Evolutionary conservation across 306 rosid genomes (phyloP).

Genomic region (Sechiopsis laciniata): DNA sequence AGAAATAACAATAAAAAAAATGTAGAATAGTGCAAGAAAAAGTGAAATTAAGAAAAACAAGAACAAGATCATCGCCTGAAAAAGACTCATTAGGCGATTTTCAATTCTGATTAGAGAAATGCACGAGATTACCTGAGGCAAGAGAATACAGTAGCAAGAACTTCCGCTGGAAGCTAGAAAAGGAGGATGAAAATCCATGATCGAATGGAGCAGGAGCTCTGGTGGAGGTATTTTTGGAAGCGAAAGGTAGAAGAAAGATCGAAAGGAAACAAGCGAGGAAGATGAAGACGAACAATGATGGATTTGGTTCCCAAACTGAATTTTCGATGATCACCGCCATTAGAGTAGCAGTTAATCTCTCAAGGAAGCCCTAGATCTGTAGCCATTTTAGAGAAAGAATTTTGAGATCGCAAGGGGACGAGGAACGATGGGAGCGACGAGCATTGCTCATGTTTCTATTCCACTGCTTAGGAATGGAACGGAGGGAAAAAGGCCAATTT

Average conservation of each 20-base stretch:
- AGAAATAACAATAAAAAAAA: conserved; percentile 17
- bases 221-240: conserved; percentile 32
- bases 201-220: conserved; percentile 55
- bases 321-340: conserved; percentile 79
- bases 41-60: not conserved
- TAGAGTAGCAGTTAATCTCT: conserved; percentile 29
- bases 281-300: conserved; percentile 49
- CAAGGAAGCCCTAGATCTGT: conserved; percentile 32
- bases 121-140: conserved; percentile 53
- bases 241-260: conserved; percentile 49
- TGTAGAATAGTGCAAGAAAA: not conserved
- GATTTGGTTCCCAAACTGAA: conserved; percentile 76
- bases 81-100: not conserved
- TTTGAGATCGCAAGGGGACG: conserved; percentile 5
- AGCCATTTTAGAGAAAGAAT: not conserved
- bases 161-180: conserved; percentile 60
- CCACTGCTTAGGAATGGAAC: no score
- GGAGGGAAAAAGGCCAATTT: no score
- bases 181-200: conserved; percentile 60
- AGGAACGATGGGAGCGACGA: not conserved
- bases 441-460: not conserved
- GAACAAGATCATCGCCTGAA: conserved; percentile 1
- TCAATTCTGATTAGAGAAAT: not conserved
- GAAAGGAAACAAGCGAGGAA: conserved; percentile 56
- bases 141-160: conserved; percentile 61